Conservation (phyloP, 2,329 filamentous ascomycete genomes). For the Purpureocillium takamizusanense region DNA sequence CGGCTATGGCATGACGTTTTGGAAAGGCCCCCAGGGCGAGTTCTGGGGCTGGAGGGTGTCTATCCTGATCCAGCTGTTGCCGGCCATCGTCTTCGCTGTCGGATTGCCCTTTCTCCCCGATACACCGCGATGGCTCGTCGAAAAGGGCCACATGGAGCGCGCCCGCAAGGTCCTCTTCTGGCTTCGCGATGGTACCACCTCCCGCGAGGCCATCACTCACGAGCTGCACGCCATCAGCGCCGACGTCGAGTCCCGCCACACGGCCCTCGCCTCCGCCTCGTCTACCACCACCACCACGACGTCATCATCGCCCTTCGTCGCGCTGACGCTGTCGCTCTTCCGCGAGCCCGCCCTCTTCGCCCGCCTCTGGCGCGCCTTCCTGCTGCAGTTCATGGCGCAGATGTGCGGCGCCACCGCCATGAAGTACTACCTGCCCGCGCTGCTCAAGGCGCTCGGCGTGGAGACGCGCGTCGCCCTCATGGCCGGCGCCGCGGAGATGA, state of each 20-base stretch:
- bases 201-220: conserved; percentile 23
- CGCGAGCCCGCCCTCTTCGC: conserved; percentile 36
- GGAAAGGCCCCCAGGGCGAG: conserved; percentile 32
- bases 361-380: conserved; percentile 45
- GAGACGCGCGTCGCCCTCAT: conserved; percentile 37
- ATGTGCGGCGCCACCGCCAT: conserved; percentile 52
- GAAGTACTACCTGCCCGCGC: conserved; percentile 49
- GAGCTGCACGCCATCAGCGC: conserved; percentile 37
- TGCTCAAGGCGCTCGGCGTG: conserved; percentile 42
- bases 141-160: conserved; percentile 32
- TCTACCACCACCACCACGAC: no score
- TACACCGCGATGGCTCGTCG: conserved; percentile 50
- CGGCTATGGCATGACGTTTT: conserved; percentile 46
- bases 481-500: conserved; percentile 47
- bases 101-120: conserved; percentile 45
- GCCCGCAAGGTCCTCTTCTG: conserved; percentile 35
- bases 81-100: conserved; percentile 36
- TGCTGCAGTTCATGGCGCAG: conserved; percentile 51
- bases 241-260: conserved; percentile 28
- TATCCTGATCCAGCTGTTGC: conserved; percentile 41
- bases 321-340: conserved; percentile 32
- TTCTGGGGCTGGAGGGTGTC: conserved; percentile 44
- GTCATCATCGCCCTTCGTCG: conserved; percentile 4
- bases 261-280: no score
- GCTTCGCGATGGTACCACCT: conserved; percentile 36